Evolutionary conservation across 345 rosid species (phyloP).

Genomic region (Fremontodendron californicum): DNA sequence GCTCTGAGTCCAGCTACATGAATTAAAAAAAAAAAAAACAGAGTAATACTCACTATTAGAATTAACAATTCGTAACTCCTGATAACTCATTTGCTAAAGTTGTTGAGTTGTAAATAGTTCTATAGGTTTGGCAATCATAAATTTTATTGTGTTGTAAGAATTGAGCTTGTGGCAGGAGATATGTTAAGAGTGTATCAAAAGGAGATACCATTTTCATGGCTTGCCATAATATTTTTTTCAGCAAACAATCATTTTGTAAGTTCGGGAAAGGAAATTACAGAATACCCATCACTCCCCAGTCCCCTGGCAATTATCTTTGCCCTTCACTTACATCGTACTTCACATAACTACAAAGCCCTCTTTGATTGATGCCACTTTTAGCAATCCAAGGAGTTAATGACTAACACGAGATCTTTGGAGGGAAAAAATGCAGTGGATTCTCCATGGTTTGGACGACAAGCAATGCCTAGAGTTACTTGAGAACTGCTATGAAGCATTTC

Average conservation of each 20-base stretch:
- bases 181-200: constrained; percentile 43
- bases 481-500: constrained; percentile 40
- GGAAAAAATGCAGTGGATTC: constrained; percentile 36
- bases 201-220: constrained; percentile 64
- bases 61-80: background rate
- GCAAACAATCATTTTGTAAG: background rate
- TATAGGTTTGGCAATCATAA: background rate
- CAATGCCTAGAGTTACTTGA: constrained; percentile 42
- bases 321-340: too few species aligned
- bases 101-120: background rate
- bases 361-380: background rate
- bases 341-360: too few species aligned
- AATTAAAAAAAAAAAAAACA: too few species aligned
- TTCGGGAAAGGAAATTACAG: background rate
- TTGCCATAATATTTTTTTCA: background rate
- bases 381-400: background rate
- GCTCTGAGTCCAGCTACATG: too few species aligned
- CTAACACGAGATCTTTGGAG: background rate
- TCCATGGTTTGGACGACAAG: constrained; percentile 39
- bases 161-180: constrained; percentile 1
- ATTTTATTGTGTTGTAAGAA: background rate
- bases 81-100: background rate
- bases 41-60: background rate
- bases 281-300: background rate
- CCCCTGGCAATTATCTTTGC: background rate